Conservation (phyloP, 345 rosid species). For the Hirschfeldia incana region DNA sequence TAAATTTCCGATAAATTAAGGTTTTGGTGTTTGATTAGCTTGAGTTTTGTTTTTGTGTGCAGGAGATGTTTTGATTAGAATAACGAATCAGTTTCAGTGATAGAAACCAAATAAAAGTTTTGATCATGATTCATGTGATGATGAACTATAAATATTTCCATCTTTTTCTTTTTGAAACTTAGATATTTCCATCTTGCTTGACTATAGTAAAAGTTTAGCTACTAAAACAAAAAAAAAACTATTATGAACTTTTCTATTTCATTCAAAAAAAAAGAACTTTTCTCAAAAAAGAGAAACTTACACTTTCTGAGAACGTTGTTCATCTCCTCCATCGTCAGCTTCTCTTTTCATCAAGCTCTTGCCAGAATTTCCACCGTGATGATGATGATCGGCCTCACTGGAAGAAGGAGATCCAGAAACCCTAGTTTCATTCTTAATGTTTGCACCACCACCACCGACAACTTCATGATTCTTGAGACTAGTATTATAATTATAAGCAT, state of each 20-base stretch:
- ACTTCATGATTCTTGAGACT: conserved; percentile 29
- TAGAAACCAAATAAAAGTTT: not conserved
- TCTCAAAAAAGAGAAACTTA: conserved; percentile 32
- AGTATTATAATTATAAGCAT: conserved; percentile 28
- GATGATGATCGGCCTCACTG: conserved; percentile 49
- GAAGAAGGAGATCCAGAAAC: conserved; percentile 62
- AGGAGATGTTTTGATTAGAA: not conserved
- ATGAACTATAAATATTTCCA: not conserved
- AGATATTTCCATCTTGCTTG: not conserved
- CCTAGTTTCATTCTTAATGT: conserved; percentile 39
- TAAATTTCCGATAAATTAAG: not conserved
- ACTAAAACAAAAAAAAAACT: not conserved
- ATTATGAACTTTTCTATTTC: not conserved
- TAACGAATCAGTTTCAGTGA: not conserved
- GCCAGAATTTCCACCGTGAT: conserved; percentile 50
- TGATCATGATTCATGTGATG: conserved; percentile 10
- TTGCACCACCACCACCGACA: conserved; percentile 28
- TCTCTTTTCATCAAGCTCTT: conserved; percentile 43
- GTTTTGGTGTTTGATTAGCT: not conserved
- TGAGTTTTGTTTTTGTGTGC: not conserved
- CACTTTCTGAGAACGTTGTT: conserved; percentile 55
- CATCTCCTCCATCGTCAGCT: conserved; percentile 43
- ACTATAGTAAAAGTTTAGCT: not conserved
- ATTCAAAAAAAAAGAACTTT: not conserved
- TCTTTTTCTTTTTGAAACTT: too few species aligned